A percentile compares a stretch with the other conserved stretches of the same genome.
Evolutionary conservation across 2,329 filamentous ascomycete species (phyloP).

Genomic region (Ceratocystis albifundus): DNA sequence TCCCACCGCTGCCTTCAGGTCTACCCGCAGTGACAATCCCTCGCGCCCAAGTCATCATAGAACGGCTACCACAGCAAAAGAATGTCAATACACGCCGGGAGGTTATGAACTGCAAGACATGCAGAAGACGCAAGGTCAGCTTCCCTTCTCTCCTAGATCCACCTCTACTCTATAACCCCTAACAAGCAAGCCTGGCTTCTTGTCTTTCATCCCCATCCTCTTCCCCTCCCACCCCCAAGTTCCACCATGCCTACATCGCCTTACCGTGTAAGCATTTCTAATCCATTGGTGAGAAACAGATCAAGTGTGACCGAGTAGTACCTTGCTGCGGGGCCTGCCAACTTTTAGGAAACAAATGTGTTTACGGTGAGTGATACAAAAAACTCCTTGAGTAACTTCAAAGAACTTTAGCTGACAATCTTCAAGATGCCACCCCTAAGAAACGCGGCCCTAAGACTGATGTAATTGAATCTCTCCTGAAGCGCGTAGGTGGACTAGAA

Average conservation of each 20-base stretch:
- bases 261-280: background rate
- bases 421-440: conserved; percentile 70
- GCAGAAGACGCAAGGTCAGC: conserved; percentile 75
- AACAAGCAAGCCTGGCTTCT: too few species aligned
- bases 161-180: background rate
- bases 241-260: background rate
- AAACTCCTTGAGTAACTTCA: background rate
- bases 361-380: conserved; percentile 58
- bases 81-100: conserved; percentile 66
- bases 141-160: background rate
- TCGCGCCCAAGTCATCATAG: conserved; percentile 68
- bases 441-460: conserved; percentile 86
- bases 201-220: too few species aligned
- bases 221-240: too few species aligned
- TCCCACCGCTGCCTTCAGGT: background rate
- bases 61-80: conserved; percentile 60
- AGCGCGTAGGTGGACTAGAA: conserved; percentile 75
- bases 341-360: conserved; percentile 75
- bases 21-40: conserved; percentile 44
- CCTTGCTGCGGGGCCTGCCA: conserved; percentile 82
- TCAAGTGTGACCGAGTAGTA: conserved; percentile 79
- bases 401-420: background rate
- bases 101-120: conserved; percentile 94
- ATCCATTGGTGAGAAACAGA: conserved; percentile 39
- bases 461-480: conserved; percentile 67